Base-by-base conservation (phyloP, 805 yeast species). In the Candida khao-thaluensis region DNA sequence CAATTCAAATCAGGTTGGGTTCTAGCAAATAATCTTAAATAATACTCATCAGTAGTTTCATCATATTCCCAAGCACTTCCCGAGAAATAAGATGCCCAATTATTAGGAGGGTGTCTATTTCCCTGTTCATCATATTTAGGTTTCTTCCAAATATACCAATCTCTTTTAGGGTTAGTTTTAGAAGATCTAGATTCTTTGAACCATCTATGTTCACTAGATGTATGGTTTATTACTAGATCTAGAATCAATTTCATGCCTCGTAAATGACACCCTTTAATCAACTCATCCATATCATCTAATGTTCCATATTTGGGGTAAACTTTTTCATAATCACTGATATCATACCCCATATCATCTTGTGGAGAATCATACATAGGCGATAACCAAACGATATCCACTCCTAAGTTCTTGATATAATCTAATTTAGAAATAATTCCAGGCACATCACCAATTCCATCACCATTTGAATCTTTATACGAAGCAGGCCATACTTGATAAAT, bases 401-500 rank as follows among this genome's bases (percentile, higher is more conserved):
- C 80, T 23, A 77, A 57, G 21, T 57, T 57, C 51, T 72, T 69
- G 55, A 77, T 54, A 56, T 77, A 75, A 56, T 74, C 80, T 44
- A 78, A 57, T 26, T 71, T 68, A 20, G 75, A 66, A 41, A 73
- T 62, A 42, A 78, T 72, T 16, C 82, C 83, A 20, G 66, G 72
- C 38, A 77, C 54, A 53, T 77, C 82, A 27, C 83, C 82, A 40
- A 74, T 53, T 32, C 83, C 83, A 52, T 77, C 82, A 17, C 74
- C 75, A 47, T 77, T 74, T 29, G 79, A 69, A 57, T 77, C 83
- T 47, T 76, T 73, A 64, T 68, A 77, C 24, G 79, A 72, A 15
- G 82, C 81, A 9, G 82, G 82, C 72, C 79, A 77, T 47, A 77
- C 69, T 54, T 77, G 83, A 56, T 77, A 77, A 16, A 77, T 67